These are phyloP conservation scores for Parasitella parasitica DNA, from an alignment of 371 early-diverging fungal genomes.

Conservation along the genomic window DNA sequence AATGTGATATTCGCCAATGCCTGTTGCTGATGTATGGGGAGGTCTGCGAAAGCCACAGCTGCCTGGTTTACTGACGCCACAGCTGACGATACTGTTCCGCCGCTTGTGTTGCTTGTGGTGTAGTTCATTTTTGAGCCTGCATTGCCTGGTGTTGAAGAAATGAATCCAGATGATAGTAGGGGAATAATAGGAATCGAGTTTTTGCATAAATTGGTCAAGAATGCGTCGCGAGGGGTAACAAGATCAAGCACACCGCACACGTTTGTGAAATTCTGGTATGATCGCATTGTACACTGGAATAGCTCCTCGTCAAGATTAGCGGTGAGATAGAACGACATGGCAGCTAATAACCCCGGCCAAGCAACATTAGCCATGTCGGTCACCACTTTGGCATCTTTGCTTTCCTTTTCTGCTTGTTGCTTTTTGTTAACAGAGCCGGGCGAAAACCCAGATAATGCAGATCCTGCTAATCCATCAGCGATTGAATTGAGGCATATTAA, in stretches of 20 bases:
- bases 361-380: conserved; percentile 81
- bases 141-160: conserved; percentile 1
- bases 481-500: conserved; percentile 66
- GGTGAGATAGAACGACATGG: conserved; percentile 75
- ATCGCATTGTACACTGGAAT: conserved; percentile 71
- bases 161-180: conserved; percentile 41
- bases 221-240: conserved; percentile 80
- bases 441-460: conserved; percentile 64
- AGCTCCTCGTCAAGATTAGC: conserved; percentile 83
- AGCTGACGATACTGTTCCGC: conserved; percentile 16
- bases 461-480: conserved; percentile 72
- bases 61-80: background rate
- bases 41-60: conserved; percentile 35
- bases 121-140: conserved; percentile 10
- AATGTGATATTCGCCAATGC: conserved; percentile 48
- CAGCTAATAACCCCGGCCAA: conserved; percentile 84
- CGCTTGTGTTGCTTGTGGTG: conserved; percentile 19
- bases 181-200: conserved; percentile 67
- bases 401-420: conserved; percentile 1
- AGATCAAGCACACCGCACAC: conserved; percentile 85
- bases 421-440: conserved; percentile 16
- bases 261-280: conserved; percentile 77
- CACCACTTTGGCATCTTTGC: conserved; percentile 62
- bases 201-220: conserved; percentile 82
- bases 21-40: conserved; percentile 46